Evolutionary conservation across 1,284 basidiomycete genomes (phyloP), one percentile per base, ranked within the genome.

Genomic region (Earliella scabrosa): DNA sequence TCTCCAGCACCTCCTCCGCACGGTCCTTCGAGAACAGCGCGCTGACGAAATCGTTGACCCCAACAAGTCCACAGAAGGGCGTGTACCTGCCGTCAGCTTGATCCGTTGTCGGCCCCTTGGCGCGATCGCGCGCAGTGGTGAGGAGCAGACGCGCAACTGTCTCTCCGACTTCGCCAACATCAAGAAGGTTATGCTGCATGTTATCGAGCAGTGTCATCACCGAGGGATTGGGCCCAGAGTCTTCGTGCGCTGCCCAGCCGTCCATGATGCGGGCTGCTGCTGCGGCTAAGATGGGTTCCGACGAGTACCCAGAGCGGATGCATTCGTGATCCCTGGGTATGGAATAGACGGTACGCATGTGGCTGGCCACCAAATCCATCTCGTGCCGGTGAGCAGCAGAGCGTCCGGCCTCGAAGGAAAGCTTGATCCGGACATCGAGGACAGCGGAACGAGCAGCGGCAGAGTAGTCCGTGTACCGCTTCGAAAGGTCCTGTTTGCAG

Each of bases 211-310:
- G 43, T 26, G 58, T 18, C 18, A 49, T 9, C 8, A 47, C 38
- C 24, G 50, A 23, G 13, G 53, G 39, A 10, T 16, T 18, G 11
- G 6, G 29, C 29, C 7, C 29, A 7, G 29, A 31, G 29, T 31
- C 29, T 13, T 31, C 29, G 29, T 7, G 29, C 13, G 6, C 11
- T 24, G 16, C 9, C 39, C 39, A 41, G n/a, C 21, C 39, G 24
- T 41, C n/a, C 18, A 41, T 5, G n/a, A 41, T 13, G n/a, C 40
- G 38, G 18, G 39, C 52, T 14, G 45, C 45, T 13, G 46, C 54
- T 31, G 56, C 54, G 20, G 49, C 54, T 7, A 56, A 39, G 16
- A 59, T 39, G 4, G 58, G 58, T 32, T 59, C 58, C 16, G 44
- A 49, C 10, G 58, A 45, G 41, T 56, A 56, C 23, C 58, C 58